A percentile compares a stretch with the other conserved stretches of the same genome.
Conservation (phyloP, 208 protist genomes). For the Jaenimonas drosophilae region DNA sequence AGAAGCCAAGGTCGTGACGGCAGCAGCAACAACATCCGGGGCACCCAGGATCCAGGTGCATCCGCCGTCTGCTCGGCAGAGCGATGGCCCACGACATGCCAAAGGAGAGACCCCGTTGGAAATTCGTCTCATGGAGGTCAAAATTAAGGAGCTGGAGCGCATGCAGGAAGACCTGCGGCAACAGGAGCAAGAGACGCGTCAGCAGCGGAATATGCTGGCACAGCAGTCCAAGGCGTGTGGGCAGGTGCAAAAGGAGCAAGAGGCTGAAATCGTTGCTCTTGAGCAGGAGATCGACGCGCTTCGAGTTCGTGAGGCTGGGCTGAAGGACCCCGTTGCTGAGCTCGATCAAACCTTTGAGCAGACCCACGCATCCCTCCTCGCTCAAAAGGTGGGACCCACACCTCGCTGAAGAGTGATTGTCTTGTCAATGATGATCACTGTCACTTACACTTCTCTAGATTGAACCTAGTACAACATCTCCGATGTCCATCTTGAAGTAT, state of each 20-base stretch:
- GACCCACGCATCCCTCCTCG: conserved; percentile 61
- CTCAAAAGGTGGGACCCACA: conserved; percentile 5
- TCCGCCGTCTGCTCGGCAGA: too few relatives aligned
- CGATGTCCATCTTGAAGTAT: too few relatives aligned
- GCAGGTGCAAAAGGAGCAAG: conserved; percentile 51
- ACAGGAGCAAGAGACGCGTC: conserved; percentile 25
- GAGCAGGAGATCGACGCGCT: conserved; percentile 30
- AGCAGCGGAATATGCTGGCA: conserved; percentile 31
- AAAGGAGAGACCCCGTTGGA: conserved; percentile 22
- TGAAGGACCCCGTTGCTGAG: conserved; percentile 30
- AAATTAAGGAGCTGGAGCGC: conserved; percentile 53
- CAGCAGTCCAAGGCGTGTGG: conserved; percentile 47
- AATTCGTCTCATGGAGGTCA: conserved; percentile 31
- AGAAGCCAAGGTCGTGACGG: neutral
- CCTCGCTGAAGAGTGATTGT: too few relatives aligned
- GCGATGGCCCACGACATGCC: too few relatives aligned
- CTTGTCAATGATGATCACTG: too few relatives aligned
- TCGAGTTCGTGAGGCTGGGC: conserved; percentile 16
- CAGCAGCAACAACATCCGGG: conserved; percentile 3
- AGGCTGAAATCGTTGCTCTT: conserved; percentile 30
- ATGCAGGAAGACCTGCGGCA: conserved; percentile 35
- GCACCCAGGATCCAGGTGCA: too few relatives aligned
- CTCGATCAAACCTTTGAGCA: conserved; percentile 66
- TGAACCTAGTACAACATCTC: too few relatives aligned
- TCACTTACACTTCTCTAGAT: neutral